A percentile compares a stretch with the other conserved stretches of the same genome.
phyloP scores from a whole-genome alignment of 768 basidiomycete genomes.

The Atractiella rhizophila region DNA sequence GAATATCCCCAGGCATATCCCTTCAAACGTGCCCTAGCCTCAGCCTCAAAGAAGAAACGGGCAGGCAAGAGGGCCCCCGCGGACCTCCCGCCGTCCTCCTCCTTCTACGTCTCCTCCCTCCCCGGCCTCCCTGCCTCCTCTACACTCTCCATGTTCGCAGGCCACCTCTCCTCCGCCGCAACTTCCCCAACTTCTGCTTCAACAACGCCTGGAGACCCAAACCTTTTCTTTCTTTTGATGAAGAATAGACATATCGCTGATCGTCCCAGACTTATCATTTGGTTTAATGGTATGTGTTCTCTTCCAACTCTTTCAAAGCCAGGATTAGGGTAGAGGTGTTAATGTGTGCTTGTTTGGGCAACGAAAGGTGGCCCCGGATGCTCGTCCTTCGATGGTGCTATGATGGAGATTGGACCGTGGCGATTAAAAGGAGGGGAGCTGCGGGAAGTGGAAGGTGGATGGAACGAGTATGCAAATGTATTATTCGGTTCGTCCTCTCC shows the following conservation, averaged over 20 bases:
- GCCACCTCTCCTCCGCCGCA: constrained; percentile 61
- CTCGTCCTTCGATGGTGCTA: constrained; percentile 31
- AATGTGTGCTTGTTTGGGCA: neutral
- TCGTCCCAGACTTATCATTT: constrained; percentile 67
- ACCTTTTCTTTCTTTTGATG: constrained; percentile 48
- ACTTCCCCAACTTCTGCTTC: too few species aligned
- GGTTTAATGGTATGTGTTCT: constrained; percentile 47
- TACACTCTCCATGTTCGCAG: constrained; percentile 51
- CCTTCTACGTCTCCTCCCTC: constrained; percentile 52
- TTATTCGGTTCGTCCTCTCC: constrained; percentile 12
- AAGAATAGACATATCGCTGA: constrained; percentile 73
- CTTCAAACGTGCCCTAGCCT: too few species aligned
- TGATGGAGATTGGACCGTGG: constrained; percentile 16
- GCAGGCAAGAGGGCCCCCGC: too few species aligned
- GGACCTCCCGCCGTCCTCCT: too few species aligned
- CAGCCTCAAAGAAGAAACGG: too few species aligned
- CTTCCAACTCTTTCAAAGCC: neutral
- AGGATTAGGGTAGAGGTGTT: neutral
- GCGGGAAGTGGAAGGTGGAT: constrained; percentile 10
- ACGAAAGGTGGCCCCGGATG: constrained; percentile 51
- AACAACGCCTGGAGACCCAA: constrained; percentile 16
- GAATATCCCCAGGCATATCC: too few species aligned
- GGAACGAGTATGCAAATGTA: constrained; percentile 18
- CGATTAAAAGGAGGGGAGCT: constrained; percentile 1
- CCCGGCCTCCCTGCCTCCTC: constrained; percentile 50